A percentile compares a stretch with the other conserved stretches of the same genome.
These are phyloP conservation scores for Metarhizium brunneum DNA, from an alignment of 2,329 filamentous ascomycete genomes.

Conservation along the genomic window DNA sequence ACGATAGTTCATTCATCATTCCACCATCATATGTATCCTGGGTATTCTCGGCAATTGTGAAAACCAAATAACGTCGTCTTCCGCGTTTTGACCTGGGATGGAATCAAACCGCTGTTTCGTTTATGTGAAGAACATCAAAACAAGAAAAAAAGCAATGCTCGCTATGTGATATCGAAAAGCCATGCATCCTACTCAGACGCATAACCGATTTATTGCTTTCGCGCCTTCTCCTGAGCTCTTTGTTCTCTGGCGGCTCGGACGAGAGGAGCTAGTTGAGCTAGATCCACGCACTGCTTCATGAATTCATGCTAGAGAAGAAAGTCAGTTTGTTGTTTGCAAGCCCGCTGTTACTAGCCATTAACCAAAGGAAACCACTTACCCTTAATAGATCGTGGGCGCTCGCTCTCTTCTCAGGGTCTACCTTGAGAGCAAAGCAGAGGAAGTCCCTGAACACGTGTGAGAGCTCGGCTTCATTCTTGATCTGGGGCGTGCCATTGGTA, in stretches of 20 bases:
- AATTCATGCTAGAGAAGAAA: constrained; percentile 59
- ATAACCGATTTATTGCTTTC: constrained; percentile 36
- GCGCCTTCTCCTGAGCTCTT: constrained; percentile 73
- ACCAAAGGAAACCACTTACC: constrained; percentile 44
- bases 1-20: not conserved
- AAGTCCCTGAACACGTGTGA: constrained; percentile 83
- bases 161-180: constrained; percentile 4
- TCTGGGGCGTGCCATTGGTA: constrained; percentile 87
- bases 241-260: constrained; percentile 80
- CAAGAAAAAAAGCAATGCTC: constrained; percentile 4
- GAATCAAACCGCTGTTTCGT: not conserved
- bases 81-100: not conserved
- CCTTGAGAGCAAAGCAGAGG: constrained; percentile 84
- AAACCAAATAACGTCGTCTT: not conserved
- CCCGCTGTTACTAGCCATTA: not conserved
- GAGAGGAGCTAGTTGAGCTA: constrained; percentile 72
- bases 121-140: not conserved
- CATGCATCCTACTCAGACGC: not conserved
- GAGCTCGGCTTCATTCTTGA: constrained; percentile 84
- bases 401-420: constrained; percentile 93
- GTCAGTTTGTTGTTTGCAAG: not conserved
- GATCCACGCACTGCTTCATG: constrained; percentile 66
- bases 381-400: constrained; percentile 88
- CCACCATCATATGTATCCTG: not conserved
- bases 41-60: not conserved